Base-by-base conservation (phyloP, 177 flowering plant species). In the Vitis hybrid region DNA sequence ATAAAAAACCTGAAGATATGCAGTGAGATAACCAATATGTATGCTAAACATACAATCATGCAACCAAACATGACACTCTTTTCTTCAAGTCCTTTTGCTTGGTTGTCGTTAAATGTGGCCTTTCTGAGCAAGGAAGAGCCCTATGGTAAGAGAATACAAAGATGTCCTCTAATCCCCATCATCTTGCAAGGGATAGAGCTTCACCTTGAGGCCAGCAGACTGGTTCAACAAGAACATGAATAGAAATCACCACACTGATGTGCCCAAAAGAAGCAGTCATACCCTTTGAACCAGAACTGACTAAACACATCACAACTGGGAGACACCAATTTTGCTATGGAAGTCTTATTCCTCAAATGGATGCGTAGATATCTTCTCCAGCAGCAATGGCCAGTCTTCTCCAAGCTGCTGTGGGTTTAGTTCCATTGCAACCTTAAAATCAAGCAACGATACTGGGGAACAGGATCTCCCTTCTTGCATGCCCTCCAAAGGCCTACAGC, bases 361-460 rank as follows among this genome's bases (percentile, higher is more conserved):
- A 67, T 68, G 82, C 75, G 78, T 68, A 70, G 82, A 83, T 20
- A 90, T 90, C 71, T 85, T 90, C 77, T 90, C 92, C 70, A 88
- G 79, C 69, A 83, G 70, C 76, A 82, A 76, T 2, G 94, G 87
- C 92, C 92, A 88, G 68, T 88, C 84, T 76, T 90, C 90, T 55
- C 92, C 94, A 69, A 88, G 92, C 74, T 84, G 89, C 64, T 75
- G 85, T 5, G 89, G 89, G 45, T 84, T 85, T 71, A 88, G 78
- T 80, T 88, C 90, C 89, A 85, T 88, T 20, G 94, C 89, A 63
- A 80, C 86, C 68, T 79, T 86, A 72, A 90, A 88, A 75, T 90
- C 94, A 20, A 75, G 76, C 74, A 88, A 63, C 34, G 92, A 84
- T 72, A 86, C 71, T 3, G 80, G 77, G 59, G 52, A 63, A 11